A percentile compares a stretch with the other conserved stretches of the same genome.
Conservation (phyloP, 495 filamentous ascomycete genomes). For the Talaromyces ruber region DNA sequence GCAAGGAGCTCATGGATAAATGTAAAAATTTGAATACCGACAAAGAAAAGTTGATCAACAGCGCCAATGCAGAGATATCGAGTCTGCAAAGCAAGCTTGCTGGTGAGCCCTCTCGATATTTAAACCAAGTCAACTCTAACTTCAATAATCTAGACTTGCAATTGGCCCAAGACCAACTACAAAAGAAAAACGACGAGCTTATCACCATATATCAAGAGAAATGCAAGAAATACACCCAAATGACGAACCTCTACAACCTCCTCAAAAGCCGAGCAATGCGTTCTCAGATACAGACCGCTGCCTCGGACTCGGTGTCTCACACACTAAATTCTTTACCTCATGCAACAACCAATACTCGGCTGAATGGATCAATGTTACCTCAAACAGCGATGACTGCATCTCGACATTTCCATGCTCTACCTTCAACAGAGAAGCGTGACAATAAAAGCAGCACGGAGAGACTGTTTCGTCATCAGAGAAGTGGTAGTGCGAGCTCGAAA, state of each 20-base stretch:
- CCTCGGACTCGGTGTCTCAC: slow-evolving; percentile 56
- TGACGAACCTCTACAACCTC: slow-evolving; percentile 76
- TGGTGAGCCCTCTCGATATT: slow-evolving; percentile 17
- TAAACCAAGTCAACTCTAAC: slow-evolving; percentile 2
- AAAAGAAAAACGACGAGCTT: slow-evolving; percentile 71
- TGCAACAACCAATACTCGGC: background rate
- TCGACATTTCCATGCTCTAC: slow-evolving; percentile 5
- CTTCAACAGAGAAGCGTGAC: background rate
- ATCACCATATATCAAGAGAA: slow-evolving; percentile 63
- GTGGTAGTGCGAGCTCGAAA: slow-evolving; percentile 6
- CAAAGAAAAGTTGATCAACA: slow-evolving; percentile 70
- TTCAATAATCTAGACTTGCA: slow-evolving; percentile 47
- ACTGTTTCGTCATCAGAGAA: slow-evolving; percentile 5
- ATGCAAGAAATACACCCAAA: slow-evolving; percentile 62
- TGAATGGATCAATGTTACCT: slow-evolving; percentile 62
- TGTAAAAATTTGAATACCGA: slow-evolving; percentile 59
- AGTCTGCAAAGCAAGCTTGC: slow-evolving; percentile 54
- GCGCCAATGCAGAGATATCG: slow-evolving; percentile 73
- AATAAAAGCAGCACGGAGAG: background rate
- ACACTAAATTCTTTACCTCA: slow-evolving; percentile 33
- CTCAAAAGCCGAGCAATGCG: slow-evolving; percentile 68
- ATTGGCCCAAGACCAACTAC: slow-evolving; percentile 54
- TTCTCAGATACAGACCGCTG: slow-evolving; percentile 60
- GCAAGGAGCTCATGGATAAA: slow-evolving; percentile 66
- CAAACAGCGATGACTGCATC: slow-evolving; percentile 51